Evolutionary conservation across 257 asterid species (phyloP).

Genomic region (Jasminum sambac): DNA sequence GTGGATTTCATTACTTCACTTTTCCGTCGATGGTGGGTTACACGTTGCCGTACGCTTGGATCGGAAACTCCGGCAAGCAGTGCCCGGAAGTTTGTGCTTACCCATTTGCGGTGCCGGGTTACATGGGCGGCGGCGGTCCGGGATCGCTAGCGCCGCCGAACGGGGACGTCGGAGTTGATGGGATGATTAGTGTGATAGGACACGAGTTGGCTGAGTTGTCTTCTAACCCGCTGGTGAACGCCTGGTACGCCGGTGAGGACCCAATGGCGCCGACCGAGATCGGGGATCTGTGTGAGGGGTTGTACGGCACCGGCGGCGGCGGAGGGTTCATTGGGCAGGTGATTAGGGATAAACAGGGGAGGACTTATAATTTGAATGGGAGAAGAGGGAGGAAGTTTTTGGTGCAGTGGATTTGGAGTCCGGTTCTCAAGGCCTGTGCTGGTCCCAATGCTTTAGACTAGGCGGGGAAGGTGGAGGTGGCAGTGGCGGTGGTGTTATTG

Average conservation of each 20-base stretch:
- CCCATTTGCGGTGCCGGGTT: slow-evolving; percentile 78
- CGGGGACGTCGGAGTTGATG: slow-evolving; percentile 78
- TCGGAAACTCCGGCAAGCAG: slow-evolving; percentile 81
- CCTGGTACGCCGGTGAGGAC: slow-evolving; percentile 98
- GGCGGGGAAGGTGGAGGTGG: background rate
- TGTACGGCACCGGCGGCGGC: slow-evolving; percentile 90
- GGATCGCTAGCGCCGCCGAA: slow-evolving; percentile 62
- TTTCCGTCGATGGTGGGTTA: slow-evolving; percentile 82
- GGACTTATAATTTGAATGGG: slow-evolving; percentile 74
- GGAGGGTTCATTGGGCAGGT: slow-evolving; percentile 90
- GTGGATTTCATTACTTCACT: slow-evolving; percentile 95
- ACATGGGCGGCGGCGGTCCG: slow-evolving; percentile 77
- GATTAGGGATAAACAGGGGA: slow-evolving; percentile 53
- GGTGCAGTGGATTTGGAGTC: slow-evolving; percentile 94
- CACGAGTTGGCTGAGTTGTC: slow-evolving; percentile 94
- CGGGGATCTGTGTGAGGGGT: slow-evolving; percentile 87
- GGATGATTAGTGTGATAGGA: slow-evolving; percentile 87
- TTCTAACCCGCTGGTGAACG: slow-evolving; percentile 88
- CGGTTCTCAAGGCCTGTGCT: slow-evolving; percentile 68
- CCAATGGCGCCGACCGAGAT: slow-evolving; percentile 94
- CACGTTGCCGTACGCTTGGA: slow-evolving; percentile 88
- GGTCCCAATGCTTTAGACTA: slow-evolving; percentile 84
- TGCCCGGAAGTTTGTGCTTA: slow-evolving; percentile 97
- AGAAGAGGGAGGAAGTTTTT: slow-evolving; percentile 63
- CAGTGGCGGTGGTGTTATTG: background rate